These are phyloP conservation scores for Colletotrichum viniferum DNA, from an alignment of 2,329 filamentous ascomycete genomes.

Conservation along the genomic window DNA sequence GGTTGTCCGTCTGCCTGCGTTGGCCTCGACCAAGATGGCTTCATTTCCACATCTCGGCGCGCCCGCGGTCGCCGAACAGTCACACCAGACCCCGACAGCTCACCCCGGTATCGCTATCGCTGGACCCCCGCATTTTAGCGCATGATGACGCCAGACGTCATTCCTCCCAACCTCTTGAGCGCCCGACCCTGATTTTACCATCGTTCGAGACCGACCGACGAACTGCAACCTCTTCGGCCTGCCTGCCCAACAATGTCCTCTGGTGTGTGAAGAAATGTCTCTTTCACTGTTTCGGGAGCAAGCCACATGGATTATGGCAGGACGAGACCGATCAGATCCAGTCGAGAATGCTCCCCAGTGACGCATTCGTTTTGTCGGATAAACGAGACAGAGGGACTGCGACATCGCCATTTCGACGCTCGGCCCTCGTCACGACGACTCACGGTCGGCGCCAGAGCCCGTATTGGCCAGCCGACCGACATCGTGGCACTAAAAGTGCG, in stretches of 20 bases:
- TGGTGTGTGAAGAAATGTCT: neutral
- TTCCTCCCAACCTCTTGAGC: slow-evolving; percentile 1
- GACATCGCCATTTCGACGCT: neutral
- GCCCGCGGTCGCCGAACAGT: neutral
- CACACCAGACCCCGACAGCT: neutral
- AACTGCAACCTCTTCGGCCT: neutral
- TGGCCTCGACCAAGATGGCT: neutral
- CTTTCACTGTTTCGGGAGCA: neutral
- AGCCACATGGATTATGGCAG: neutral
- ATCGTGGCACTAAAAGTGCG: neutral
- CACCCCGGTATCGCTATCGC: neutral
- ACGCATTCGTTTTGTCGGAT: neutral
- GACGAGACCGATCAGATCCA: neutral
- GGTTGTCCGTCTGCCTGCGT: neutral
- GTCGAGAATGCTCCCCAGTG: neutral
- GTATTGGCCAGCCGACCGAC: neutral
- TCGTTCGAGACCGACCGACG: neutral
- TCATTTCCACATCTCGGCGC: neutral
- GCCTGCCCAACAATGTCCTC: neutral
- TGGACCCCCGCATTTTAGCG: neutral
- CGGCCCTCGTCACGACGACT: neutral
- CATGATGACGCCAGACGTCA: neutral
- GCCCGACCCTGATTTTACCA: neutral
- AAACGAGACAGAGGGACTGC: neutral
- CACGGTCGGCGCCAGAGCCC: neutral